phyloP scores from a whole-genome alignment of 1,284 basidiomycete genomes.

The Earliella scabrosa region DNA sequence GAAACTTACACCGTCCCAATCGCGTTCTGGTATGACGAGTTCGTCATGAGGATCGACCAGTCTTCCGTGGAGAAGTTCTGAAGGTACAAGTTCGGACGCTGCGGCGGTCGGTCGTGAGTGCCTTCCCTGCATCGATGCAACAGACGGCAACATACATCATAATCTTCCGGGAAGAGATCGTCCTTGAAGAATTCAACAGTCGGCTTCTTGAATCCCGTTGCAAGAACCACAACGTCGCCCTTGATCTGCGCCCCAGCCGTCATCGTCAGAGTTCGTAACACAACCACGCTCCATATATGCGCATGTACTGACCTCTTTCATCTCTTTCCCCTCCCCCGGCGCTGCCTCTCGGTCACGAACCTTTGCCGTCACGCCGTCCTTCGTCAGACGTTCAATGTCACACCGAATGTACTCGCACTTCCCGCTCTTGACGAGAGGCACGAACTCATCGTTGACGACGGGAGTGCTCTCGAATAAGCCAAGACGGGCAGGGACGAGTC shows the following conservation, averaged over 20 bases:
- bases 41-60: conserved; percentile 62
- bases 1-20: conserved; percentile 40
- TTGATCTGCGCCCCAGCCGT: conserved; percentile 35
- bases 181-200: conserved; percentile 57
- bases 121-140: neutral
- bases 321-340: conserved; percentile 34
- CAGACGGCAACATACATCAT: conserved; percentile 39
- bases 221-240: conserved; percentile 63
- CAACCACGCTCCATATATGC: no score
- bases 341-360: conserved; percentile 34
- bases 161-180: conserved; percentile 64
- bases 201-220: conserved; percentile 65
- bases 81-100: conserved; percentile 62
- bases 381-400: conserved; percentile 51
- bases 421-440: conserved; percentile 54
- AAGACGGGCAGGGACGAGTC: conserved; percentile 45
- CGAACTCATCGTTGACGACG: conserved; percentile 62
- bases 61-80: conserved; percentile 68
- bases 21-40: conserved; percentile 58
- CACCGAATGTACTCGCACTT: conserved; percentile 58
- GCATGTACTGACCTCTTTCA: conserved; percentile 30
- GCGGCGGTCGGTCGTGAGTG: neutral
- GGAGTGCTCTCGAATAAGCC: conserved; percentile 57
- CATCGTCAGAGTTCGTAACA: neutral
- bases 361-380: conserved; percentile 45